Conservation (phyloP, 768 basidiomycete species). For the Boletus pseudo-olivaceus region DNA sequence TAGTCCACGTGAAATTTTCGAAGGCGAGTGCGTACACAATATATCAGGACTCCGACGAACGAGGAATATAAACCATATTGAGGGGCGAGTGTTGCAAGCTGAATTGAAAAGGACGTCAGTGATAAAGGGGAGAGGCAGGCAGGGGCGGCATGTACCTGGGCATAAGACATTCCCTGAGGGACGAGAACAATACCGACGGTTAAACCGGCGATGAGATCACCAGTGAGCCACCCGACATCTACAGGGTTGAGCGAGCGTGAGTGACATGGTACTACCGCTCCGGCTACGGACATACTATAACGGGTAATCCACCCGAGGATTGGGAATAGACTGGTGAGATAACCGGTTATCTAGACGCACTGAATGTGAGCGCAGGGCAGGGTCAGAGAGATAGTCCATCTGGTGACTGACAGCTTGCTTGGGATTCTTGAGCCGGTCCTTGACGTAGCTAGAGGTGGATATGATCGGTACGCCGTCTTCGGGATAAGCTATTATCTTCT, state of each 20-base stretch:
- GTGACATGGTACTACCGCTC: background rate
- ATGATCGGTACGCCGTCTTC: slow-evolving; percentile 58
- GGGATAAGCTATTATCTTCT: slow-evolving; percentile 57
- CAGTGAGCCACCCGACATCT: slow-evolving; percentile 79
- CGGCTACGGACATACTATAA: slow-evolving; percentile 59
- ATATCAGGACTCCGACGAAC: slow-evolving; percentile 82
- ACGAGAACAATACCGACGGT: slow-evolving; percentile 96
- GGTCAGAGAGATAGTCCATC: background rate
- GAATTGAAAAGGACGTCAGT: background rate
- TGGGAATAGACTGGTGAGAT: slow-evolving; percentile 76
- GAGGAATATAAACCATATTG: slow-evolving; percentile 95
- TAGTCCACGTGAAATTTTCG: background rate
- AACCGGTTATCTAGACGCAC: slow-evolving; percentile 48
- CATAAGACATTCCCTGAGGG: slow-evolving; percentile 92
- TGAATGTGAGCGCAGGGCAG: background rate
- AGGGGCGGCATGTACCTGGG: slow-evolving; percentile 43
- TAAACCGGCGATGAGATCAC: slow-evolving; percentile 86
- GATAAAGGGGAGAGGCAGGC: background rate
- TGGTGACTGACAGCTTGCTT: slow-evolving; percentile 40
- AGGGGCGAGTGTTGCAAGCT: slow-evolving; percentile 81
- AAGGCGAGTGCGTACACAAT: slow-evolving; percentile 57
- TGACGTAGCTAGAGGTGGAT: slow-evolving; percentile 54
- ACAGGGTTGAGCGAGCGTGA: background rate
- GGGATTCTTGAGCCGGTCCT: slow-evolving; percentile 41
- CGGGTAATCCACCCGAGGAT: slow-evolving; percentile 81